Base-by-base conservation (phyloP, 1,139 yeast genomes). In the Pneumocystis oryctolagi region DNA sequence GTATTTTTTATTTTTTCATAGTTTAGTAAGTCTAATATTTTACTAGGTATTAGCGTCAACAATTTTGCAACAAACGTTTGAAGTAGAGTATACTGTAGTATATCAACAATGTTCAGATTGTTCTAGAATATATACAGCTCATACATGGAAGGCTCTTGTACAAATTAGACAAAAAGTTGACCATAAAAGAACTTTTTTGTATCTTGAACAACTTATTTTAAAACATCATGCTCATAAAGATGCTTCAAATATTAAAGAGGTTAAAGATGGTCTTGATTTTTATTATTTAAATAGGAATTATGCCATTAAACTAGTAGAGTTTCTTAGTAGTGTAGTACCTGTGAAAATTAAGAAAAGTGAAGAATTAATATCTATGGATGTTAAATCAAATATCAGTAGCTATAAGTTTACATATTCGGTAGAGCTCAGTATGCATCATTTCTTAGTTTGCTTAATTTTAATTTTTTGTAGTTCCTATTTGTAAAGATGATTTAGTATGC, bases 91-190 rank as follows among this genome's bases (percentile, higher is more conserved):
- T 71, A 85, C 88, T 28, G 98, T 92, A 62, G 80, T 89, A 67
- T 96, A 97, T 42, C 89, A 89, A 85, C 99, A 92, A 78, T 92
- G 99, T 79, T 85, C 97, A 1, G 99, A 92, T 77, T 92, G 99
- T 83, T 97, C 97, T 62, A 89, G 89, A 74, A 85, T 95, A 1
- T 92, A 86, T 73, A 92, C 98, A 20, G 87, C 94, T 42, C 89
- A 94, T 73, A 92, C 97, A 20, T 92, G 99, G 99, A 84, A 94
- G 76, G 96, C 98, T 8, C 82, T 92, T 16, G 95, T 94, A 56
- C 99, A 94, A 77, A 86, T 94, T 70, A 87, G 98, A 78, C 99
- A 92, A 75, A 94, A 94, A 73, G 98, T 94, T 53, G 83, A 90
- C 20, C 98, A 92, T 75, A 92, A 92, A 77, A 84, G 97, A 78